phyloP scores from a whole-genome alignment of 2,329 filamentous ascomycete genomes.

The Penicillium sp. region DNA sequence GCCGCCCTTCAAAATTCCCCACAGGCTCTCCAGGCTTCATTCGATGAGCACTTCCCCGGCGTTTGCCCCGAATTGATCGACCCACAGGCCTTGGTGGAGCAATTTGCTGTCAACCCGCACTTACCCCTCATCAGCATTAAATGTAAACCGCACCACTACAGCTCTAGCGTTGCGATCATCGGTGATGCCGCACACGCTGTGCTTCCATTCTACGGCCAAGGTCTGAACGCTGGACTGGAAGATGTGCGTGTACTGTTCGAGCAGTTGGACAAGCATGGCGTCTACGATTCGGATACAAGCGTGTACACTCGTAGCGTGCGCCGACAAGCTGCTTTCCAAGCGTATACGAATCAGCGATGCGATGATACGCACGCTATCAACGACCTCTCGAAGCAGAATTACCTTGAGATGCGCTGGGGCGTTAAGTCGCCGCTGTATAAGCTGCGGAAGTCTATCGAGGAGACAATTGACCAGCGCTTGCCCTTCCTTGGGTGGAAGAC shows the following conservation, averaged over 20 bases:
- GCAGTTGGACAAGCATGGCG: slow-evolving; percentile 69
- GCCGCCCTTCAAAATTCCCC: slow-evolving; percentile 64
- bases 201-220: slow-evolving; percentile 97
- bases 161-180: slow-evolving; percentile 74
- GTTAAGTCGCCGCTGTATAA: slow-evolving; percentile 77
- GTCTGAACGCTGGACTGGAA: slow-evolving; percentile 95
- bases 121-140: slow-evolving; percentile 92
- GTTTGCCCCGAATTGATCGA: slow-evolving; percentile 64
- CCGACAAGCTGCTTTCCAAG: slow-evolving; percentile 57
- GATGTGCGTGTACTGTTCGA: slow-evolving; percentile 88
- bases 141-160: slow-evolving; percentile 83
- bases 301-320: slow-evolving; percentile 48
- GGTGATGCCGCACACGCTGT: slow-evolving; percentile 97
- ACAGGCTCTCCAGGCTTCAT: slow-evolving; percentile 76
- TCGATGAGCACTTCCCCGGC: slow-evolving; percentile 82
- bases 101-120: slow-evolving; percentile 82
- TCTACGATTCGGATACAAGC: slow-evolving; percentile 32
- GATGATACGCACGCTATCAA: slow-evolving; percentile 87
- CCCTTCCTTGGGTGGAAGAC: slow-evolving; percentile 85
- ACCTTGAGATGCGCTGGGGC: slow-evolving; percentile 86
- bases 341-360: slow-evolving; percentile 73
- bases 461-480: slow-evolving; percentile 73
- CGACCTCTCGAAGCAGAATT: slow-evolving; percentile 86
- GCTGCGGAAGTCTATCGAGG: slow-evolving; percentile 81
- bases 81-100: slow-evolving; percentile 65